phyloP scores from a whole-genome alignment of 78 protist genomes.

The Blattamonas nauphoetae region DNA sequence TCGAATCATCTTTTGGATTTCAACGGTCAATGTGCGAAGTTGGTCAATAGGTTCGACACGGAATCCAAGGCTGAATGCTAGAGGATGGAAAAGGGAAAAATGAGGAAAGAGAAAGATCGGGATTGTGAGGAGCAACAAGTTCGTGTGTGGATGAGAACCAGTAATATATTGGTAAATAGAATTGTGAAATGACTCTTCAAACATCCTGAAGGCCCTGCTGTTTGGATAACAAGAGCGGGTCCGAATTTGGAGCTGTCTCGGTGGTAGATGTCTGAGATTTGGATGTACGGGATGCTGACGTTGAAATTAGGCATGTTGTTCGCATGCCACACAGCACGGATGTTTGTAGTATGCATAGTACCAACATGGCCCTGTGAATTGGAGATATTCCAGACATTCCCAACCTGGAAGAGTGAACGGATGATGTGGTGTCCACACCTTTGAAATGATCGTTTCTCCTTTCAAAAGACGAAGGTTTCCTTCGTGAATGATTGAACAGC shows the following conservation, averaged over 20 bases:
- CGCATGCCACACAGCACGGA: conserved; percentile 69
- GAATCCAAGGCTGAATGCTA: conserved; percentile 42
- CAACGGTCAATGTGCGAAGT: conserved; percentile 8
- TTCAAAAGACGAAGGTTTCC: conserved; percentile 41
- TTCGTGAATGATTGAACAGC: conserved; percentile 55
- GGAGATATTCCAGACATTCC: conserved; percentile 62
- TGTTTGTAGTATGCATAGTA: conserved; percentile 45
- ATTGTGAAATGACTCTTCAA: too few species aligned
- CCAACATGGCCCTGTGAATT: conserved; percentile 63
- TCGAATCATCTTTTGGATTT: background rate
- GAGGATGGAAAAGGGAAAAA: background rate
- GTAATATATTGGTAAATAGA: background rate
- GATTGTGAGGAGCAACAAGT: background rate
- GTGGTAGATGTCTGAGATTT: conserved; percentile 8
- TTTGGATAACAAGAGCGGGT: conserved; percentile 45
- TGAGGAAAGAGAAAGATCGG: background rate
- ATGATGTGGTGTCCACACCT: background rate
- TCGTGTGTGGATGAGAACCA: background rate
- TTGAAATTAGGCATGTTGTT: conserved; percentile 63
- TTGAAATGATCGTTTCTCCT: conserved; percentile 32
- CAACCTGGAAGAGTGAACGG: background rate
- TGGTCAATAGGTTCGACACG: conserved; percentile 29
- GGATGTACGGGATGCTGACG: conserved; percentile 62
- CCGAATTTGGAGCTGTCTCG: conserved; percentile 55
- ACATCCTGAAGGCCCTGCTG: conserved; percentile 14